Evolutionary conservation across 371 early-diverging fungal genomes (phyloP).

Genomic region (Fennellomyces sp.): DNA sequence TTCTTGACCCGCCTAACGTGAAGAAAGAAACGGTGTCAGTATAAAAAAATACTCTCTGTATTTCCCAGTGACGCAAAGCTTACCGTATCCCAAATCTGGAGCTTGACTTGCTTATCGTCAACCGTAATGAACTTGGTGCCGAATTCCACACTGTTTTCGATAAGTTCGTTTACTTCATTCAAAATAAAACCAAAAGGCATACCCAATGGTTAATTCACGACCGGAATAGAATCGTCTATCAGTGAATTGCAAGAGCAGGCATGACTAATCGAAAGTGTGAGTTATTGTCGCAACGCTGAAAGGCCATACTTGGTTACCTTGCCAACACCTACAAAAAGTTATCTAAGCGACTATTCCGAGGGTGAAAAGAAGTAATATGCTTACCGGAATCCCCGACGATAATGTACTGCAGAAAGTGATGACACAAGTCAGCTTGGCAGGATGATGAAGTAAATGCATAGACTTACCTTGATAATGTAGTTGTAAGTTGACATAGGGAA

Average conservation of each 20-base stretch:
- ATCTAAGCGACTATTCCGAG: background rate
- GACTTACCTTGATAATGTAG: constrained; percentile 49
- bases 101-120: constrained; percentile 85
- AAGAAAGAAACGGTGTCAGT: background rate
- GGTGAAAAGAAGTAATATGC: background rate
- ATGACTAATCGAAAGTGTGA: constrained; percentile 54
- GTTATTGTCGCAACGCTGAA: background rate
- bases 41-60: background rate
- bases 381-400: constrained; percentile 54
- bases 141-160: constrained; percentile 73
- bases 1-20: constrained; percentile 86
- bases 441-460: background rate
- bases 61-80: constrained; percentile 17
- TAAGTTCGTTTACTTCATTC: background rate
- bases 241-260: constrained; percentile 81
- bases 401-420: constrained; percentile 31
- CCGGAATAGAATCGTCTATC: constrained; percentile 83
- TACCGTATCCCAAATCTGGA: constrained; percentile 99
- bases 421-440: background rate
- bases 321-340: constrained; percentile 21
- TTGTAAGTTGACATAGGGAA: constrained; percentile 34
- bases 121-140: constrained; percentile 81
- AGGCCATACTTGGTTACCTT: constrained; percentile 9
- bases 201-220: constrained; percentile 88
- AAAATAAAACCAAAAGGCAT: constrained; percentile 15